Conservation (phyloP, 345 rosid genomes). For the Eucalyptus melliodora region DNA sequence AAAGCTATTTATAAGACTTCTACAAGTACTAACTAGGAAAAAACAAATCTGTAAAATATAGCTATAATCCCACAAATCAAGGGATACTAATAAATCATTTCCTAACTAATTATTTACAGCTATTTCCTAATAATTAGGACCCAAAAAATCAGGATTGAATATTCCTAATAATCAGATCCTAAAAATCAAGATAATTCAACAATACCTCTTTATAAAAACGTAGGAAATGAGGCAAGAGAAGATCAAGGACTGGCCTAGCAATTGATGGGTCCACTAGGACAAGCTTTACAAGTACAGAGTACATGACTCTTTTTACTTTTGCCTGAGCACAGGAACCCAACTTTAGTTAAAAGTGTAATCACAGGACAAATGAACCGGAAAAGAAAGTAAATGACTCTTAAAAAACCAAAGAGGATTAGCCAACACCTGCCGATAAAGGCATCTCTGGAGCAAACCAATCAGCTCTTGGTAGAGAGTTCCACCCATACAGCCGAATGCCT, state of each 20-base stretch:
- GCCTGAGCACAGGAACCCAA: conserved; percentile 27
- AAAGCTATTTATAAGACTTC: too few species aligned
- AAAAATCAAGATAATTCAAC: too few species aligned
- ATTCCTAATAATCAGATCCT: too few species aligned
- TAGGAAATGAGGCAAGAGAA: conserved; percentile 73
- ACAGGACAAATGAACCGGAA: background rate
- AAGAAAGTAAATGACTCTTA: background rate
- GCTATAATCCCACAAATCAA: too few species aligned
- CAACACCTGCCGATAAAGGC: conserved; percentile 69
- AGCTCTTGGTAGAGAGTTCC: conserved; percentile 52
- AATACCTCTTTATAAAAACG: conserved; percentile 61
- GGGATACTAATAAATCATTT: too few species aligned
- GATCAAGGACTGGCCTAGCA: conserved; percentile 47
- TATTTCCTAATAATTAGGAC: too few species aligned
- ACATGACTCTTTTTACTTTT: conserved; percentile 44
- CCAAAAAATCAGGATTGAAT: too few species aligned
- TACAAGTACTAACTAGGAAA: too few species aligned
- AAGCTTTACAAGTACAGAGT: conserved; percentile 64
- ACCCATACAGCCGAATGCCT: conserved; percentile 19
- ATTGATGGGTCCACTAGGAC: conserved; percentile 52
- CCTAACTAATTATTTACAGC: too few species aligned
- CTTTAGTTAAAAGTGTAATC: background rate
- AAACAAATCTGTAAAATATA: too few species aligned
- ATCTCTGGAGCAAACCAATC: conserved; percentile 73
- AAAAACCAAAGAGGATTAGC: background rate